A percentile compares a stretch with the other conserved stretches of the same genome.
These are phyloP conservation scores for Ogataea hybrid DNA, from an alignment of 1,139 yeast genomes.

Conservation along the genomic window DNA sequence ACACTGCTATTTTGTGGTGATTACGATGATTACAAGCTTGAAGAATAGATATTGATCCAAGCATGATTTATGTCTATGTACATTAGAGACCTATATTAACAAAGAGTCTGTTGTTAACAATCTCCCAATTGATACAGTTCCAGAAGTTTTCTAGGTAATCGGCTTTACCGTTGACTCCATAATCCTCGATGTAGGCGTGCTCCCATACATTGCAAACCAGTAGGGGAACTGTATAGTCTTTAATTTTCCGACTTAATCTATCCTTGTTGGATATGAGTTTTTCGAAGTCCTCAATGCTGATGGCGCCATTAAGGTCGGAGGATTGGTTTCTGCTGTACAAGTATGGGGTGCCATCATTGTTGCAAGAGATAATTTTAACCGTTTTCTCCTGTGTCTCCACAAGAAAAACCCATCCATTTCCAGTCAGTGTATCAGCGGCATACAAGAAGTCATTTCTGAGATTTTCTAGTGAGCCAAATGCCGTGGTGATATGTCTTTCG, in stretches of 20 bases:
- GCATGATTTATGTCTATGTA: conserved; percentile 11
- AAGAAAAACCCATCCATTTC: conserved; percentile 89
- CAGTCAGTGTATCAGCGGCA: conserved; percentile 54
- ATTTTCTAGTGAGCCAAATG: conserved; percentile 47
- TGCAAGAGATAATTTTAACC: conserved; percentile 60
- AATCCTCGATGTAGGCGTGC: conserved; percentile 77
- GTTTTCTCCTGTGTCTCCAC: conserved; percentile 72
- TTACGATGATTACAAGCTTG: conserved; percentile 25
- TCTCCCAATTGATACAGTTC: conserved; percentile 85
- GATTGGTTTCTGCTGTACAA: conserved; percentile 72
- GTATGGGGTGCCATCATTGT: conserved; percentile 92
- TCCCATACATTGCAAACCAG: conserved; percentile 87
- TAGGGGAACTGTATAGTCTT: conserved; percentile 75
- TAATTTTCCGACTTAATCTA: conserved; percentile 43
- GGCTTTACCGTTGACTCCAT: conserved; percentile 74
- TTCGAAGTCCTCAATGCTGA: conserved; percentile 52
- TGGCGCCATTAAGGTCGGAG: conserved; percentile 72
- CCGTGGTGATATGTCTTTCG: conserved; percentile 30
- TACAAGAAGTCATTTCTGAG: conserved; percentile 52
- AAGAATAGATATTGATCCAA: conserved; percentile 6
- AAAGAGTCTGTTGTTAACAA: conserved; percentile 62
- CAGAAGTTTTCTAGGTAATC: conserved; percentile 75
- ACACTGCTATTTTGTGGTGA: conserved; percentile 35
- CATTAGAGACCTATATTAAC: conserved; percentile 18
- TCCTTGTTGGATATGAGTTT: conserved; percentile 46